Evolutionary conservation across 148 eudicot species (phyloP), one percentile per base, ranked within the genome.

Genomic region (Rhododendron simsii): DNA sequence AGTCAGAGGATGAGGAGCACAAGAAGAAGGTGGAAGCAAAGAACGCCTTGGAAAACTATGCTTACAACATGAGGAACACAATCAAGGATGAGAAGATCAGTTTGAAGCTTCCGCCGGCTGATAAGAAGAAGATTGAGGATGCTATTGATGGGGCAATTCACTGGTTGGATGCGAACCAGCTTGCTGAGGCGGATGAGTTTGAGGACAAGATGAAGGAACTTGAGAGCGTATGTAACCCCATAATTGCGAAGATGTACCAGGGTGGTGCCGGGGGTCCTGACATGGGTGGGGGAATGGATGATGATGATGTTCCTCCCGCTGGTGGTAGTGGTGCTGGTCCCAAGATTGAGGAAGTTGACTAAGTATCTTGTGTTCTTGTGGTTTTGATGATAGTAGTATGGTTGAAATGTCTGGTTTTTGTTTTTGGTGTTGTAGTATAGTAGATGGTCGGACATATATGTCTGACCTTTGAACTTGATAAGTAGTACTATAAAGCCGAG

Each of bases 11-110:
- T 28, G 91, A 89, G 86, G 91, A 89, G 63, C 81, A 78, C 80
- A 89, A 89, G 80, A 89, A 87, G 88, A 89, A 86, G 75, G 84
- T 86, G 4, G 89, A 89, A 81, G 90, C 91, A 0, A 90, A 84
- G 87, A 90, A 84, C n/a, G 82, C 87, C 1, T 61, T 90, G 51
- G 91, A 90, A 86, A 86, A 88, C 45, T 90, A 90, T 14, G 87
- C 89, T 12, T 86, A 84, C 71, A 85, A 88, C 86, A 84, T 88
- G 90, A 86, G 88, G 87, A 90, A 88, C 59, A 82, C 87, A 71
- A 79, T 86, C 39, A 88, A 84, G 79, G 90, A 87, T 20, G 88
- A 89, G 59, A 89, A 83, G 80, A 80, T 86, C 37, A 87, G 87
- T 3, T 86, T 85, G 18, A 87, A 81, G 81, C 85, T 90, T 23